phyloP scores from a whole-genome alignment of 306 rosid species.

The Glycine soja region DNA sequence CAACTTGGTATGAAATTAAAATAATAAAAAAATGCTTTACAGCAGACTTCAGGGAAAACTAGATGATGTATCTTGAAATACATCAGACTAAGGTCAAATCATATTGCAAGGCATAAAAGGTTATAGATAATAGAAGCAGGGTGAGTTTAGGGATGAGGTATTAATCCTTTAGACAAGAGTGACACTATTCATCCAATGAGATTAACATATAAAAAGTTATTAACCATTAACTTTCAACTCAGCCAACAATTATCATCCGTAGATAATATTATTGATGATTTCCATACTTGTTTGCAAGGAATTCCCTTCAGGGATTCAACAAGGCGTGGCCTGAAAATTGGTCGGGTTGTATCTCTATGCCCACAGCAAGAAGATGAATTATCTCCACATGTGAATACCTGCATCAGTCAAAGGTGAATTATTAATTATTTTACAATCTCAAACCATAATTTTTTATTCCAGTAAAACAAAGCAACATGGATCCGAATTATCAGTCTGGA shows the following conservation, averaged over 20 bases:
- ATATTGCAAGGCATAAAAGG: conserved; percentile 20
- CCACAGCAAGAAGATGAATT: conserved; percentile 93
- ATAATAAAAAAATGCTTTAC: conserved; percentile 14
- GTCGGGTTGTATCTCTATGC: conserved; percentile 82
- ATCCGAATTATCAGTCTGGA: conserved; percentile 6
- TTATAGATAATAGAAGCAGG: conserved; percentile 7
- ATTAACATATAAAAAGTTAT: not conserved
- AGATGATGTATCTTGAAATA: conserved; percentile 10
- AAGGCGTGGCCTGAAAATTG: conserved; percentile 82
- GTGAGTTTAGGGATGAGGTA: conserved; percentile 19
- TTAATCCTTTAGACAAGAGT: conserved; percentile 15
- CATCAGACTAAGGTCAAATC: not conserved
- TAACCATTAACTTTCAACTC: conserved; percentile 21
- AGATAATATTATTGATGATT: not conserved
- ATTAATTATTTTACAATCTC: conserved; percentile 36
- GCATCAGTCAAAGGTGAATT: conserved; percentile 41
- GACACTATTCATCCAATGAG: not conserved
- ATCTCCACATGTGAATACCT: conserved; percentile 96
- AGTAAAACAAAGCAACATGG: conserved; percentile 19
- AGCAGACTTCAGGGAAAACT: conserved; percentile 13
- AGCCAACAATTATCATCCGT: conserved; percentile 17
- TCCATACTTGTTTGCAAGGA: conserved; percentile 84
- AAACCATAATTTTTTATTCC: conserved; percentile 31
- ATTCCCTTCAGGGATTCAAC: conserved; percentile 81
- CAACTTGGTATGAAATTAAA: conserved; percentile 21